Evolutionary conservation across 192 early-diverging fungal species (phyloP).

Genomic region (Podila minutissima): DNA sequence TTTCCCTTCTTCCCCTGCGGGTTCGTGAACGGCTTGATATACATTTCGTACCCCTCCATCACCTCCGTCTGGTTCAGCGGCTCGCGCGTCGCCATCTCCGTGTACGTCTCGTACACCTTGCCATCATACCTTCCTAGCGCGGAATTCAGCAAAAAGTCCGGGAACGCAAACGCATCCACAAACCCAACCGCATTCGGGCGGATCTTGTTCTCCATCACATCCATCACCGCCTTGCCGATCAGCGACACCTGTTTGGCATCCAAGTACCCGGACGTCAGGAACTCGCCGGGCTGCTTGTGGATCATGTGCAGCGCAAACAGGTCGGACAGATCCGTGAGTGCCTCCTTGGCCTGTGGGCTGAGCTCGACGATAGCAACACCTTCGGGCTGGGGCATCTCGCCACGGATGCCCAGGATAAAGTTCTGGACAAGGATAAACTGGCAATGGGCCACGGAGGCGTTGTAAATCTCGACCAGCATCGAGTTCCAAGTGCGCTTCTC

Average conservation of each 20-base stretch:
- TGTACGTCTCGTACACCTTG: slow-evolving; percentile 72
- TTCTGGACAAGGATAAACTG: slow-evolving; percentile 78
- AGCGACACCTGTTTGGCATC: slow-evolving; percentile 51
- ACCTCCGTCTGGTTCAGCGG: slow-evolving; percentile 46
- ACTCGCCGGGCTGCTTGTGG: slow-evolving; percentile 74
- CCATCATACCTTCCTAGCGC: slow-evolving; percentile 81
- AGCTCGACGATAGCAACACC: slow-evolving; percentile 37
- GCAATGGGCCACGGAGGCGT: slow-evolving; percentile 78
- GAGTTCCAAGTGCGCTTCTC: slow-evolving; percentile 77
- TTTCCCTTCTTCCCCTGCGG: slow-evolving; percentile 28
- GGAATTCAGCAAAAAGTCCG: slow-evolving; percentile 80
- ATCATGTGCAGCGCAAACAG: slow-evolving; percentile 71
- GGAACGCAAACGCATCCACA: slow-evolving; percentile 82
- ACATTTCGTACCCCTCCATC: slow-evolving; percentile 37
- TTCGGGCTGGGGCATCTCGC: slow-evolving; percentile 48
- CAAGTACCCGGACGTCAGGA: slow-evolving; percentile 65
- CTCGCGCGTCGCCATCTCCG: slow-evolving; percentile 52
- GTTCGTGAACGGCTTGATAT: slow-evolving; percentile 36
- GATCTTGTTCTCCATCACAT: slow-evolving; percentile 63
- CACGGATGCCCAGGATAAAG: slow-evolving; percentile 71
- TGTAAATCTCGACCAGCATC: slow-evolving; percentile 77
- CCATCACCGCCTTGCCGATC: slow-evolving; percentile 60
- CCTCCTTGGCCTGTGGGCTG: slow-evolving; percentile 37
- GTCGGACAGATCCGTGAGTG: slow-evolving; percentile 54
- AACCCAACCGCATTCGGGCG: slow-evolving; percentile 80